Evolutionary conservation across 139 green algal genomes (phyloP).

Genomic region (Eudorina sp.): DNA sequence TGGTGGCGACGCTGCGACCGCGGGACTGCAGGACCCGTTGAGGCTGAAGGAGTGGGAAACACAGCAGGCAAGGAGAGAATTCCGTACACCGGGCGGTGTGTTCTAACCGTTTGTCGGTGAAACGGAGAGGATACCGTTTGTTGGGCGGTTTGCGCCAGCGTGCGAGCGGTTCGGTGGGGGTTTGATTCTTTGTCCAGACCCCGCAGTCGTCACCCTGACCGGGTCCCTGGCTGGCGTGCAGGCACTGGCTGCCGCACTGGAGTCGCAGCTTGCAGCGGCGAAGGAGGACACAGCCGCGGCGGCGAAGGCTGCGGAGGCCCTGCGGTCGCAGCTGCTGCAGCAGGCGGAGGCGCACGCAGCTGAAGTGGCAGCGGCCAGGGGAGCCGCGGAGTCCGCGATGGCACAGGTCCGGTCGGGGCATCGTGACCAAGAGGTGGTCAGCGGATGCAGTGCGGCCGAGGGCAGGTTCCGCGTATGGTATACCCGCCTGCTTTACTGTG

Average conservation of each 20-base stretch:
- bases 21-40: not conserved
- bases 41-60: not conserved
- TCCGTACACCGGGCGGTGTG: no score
- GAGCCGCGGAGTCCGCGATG: not conserved
- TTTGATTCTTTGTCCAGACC: no score
- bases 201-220: no score
- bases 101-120: no score
- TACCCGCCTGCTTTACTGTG: no score
- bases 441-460: no score
- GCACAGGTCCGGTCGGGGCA: not conserved
- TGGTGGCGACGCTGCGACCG: not conserved
- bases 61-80: not conserved
- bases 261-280: not conserved
- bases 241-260: not conserved
- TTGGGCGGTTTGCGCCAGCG: no score
- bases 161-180: no score
- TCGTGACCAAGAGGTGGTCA: no score
- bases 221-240: no score
- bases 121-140: no score
- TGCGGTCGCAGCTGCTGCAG: not conserved
- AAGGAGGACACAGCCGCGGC: not conserved
- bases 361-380: not conserved
- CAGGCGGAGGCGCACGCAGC: slow-evolving; percentile 8
- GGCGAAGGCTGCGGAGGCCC: not conserved
- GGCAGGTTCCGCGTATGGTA: no score